A percentile compares a stretch with the other conserved stretches of the same genome.
Conservation (phyloP, 148 eudicot species). For the Cornus suecica region DNA sequence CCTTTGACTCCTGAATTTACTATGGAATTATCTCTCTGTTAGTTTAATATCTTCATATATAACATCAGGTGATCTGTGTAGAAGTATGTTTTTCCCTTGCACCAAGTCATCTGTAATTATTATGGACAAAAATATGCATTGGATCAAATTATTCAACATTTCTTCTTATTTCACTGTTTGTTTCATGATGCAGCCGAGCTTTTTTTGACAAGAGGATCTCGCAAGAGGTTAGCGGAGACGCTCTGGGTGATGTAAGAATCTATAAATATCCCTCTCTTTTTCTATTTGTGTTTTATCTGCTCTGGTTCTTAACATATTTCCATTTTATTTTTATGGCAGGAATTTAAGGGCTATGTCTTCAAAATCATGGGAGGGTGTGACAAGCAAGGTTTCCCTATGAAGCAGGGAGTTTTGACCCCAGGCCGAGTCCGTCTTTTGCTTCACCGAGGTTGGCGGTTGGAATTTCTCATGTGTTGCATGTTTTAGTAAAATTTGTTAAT, state of each 20-base stretch:
- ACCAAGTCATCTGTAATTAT: background rate
- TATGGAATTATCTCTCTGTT: background rate
- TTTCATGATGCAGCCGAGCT: conserved; percentile 43
- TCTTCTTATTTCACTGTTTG: background rate
- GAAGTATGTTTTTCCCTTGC: background rate
- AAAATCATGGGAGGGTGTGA: conserved; percentile 81
- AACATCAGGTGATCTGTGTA: background rate
- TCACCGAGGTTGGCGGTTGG: conserved; percentile 38
- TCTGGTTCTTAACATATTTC: background rate
- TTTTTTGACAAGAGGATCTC: conserved; percentile 80
- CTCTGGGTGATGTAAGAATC: conserved; percentile 55
- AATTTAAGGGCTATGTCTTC: conserved; percentile 70
- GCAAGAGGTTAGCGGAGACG: conserved; percentile 72
- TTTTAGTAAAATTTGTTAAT: background rate
- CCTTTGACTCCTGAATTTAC: no score
- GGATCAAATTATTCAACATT: background rate
- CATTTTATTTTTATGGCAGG: conserved; percentile 25
- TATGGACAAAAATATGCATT: no score
- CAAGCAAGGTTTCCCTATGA: conserved; percentile 85
- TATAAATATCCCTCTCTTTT: background rate
- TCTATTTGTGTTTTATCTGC: background rate
- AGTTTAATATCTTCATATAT: no score
- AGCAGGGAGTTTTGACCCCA: conserved; percentile 79
- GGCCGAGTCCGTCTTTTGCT: conserved; percentile 74
- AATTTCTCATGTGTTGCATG: background rate